phyloP scores from a whole-genome alignment of 1,139 yeast species.

The Pichia sp. region DNA sequence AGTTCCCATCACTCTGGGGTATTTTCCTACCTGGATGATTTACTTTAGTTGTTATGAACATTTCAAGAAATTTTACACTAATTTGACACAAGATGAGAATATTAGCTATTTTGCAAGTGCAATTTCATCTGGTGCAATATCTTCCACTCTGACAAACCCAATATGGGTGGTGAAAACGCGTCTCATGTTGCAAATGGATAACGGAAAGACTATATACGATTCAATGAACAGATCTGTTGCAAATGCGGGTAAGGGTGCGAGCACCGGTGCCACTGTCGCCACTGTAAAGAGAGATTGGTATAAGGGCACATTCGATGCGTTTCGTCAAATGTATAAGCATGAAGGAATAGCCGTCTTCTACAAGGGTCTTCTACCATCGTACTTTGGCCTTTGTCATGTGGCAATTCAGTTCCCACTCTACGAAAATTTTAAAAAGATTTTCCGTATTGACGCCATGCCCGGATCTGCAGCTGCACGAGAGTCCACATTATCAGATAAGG shows the following conservation, averaged over 20 bases:
- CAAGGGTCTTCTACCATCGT: conserved; percentile 84
- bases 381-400: conserved; percentile 86
- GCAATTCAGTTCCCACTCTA: conserved; percentile 98
- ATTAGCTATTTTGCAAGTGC: conserved; percentile 72
- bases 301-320: conserved; percentile 78
- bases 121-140: conserved; percentile 79
- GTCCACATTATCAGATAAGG: conserved; percentile 6
- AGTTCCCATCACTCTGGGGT: conserved; percentile 86
- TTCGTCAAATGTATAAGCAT: conserved; percentile 61
- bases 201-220: conserved; percentile 36
- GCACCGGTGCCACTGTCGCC: neutral
- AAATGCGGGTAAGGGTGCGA: no score
- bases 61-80: conserved; percentile 49
- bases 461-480: conserved; percentile 15
- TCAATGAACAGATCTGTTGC: conserved; percentile 8
- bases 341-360: conserved; percentile 87
- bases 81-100: conserved; percentile 37
- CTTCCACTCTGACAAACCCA: conserved; percentile 88
- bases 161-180: conserved; percentile 97
- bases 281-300: conserved; percentile 35
- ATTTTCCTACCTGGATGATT: conserved; percentile 96
- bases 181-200: conserved; percentile 76
- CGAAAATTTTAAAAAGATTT: conserved; percentile 59
- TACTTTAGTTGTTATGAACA: conserved; percentile 86
- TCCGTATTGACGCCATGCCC: conserved; percentile 28